Conservation (phyloP, 108 stramenopile genomes). For the Fragilaria radians region DNA sequence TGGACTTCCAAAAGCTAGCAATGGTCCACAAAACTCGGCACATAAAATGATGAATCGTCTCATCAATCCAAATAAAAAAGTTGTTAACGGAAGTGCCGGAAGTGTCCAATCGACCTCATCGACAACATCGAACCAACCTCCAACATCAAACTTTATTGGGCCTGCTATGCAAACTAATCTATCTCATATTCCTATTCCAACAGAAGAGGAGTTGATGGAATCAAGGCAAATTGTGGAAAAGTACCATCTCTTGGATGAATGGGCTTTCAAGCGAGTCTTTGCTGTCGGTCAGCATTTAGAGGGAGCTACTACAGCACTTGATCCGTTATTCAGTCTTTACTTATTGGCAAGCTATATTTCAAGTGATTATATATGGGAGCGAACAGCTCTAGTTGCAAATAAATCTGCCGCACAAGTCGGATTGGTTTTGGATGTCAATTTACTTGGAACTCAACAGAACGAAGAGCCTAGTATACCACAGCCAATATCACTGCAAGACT, state of each 20-base stretch:
- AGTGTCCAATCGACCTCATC: background rate
- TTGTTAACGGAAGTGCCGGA: background rate
- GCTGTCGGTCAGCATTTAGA: background rate
- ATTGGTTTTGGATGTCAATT: constrained; percentile 66
- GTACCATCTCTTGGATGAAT: constrained; percentile 2
- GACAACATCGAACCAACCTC: background rate
- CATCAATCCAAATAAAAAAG: background rate
- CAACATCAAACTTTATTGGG: background rate
- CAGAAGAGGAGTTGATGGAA: background rate
- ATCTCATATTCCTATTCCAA: too few species aligned
- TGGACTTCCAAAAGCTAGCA: background rate
- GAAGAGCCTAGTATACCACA: background rate
- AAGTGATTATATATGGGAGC: constrained; percentile 54
- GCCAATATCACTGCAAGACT: background rate
- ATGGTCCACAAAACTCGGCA: background rate
- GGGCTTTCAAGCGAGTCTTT: background rate
- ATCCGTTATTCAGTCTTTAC: constrained; percentile 14
- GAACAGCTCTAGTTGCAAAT: constrained; percentile 45
- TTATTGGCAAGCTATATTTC: constrained; percentile 36
- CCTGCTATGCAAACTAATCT: too few species aligned
- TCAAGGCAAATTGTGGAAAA: background rate
- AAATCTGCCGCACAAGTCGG: constrained; percentile 41
- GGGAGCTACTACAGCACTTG: constrained; percentile 5
- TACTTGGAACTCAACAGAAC: constrained; percentile 5
- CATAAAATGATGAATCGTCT: constrained; percentile 1